Conservation (phyloP, 306 rosid species). For the Notholithocarpus densiflorus region DNA sequence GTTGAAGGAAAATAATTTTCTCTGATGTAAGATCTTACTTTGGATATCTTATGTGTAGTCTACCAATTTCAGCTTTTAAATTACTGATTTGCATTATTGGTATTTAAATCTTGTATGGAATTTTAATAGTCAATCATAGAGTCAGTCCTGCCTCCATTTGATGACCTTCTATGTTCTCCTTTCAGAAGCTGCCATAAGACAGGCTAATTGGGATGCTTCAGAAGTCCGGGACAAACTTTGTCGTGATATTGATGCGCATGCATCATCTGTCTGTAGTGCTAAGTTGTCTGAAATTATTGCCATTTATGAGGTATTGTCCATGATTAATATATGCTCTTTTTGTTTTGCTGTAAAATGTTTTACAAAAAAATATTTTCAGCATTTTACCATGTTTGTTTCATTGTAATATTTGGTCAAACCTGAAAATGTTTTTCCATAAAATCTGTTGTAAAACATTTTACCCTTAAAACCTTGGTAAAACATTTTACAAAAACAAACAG, state of each 20-base stretch:
- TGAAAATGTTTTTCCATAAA: no score
- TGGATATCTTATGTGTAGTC: slow-evolving; percentile 1
- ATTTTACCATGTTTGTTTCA: no score
- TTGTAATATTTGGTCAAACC: no score
- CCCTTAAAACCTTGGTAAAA: no score
- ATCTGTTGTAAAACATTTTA: no score
- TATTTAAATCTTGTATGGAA: background rate
- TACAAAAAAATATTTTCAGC: no score
- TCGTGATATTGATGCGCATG: slow-evolving; percentile 70
- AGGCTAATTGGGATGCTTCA: slow-evolving; percentile 68
- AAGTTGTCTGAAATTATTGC: slow-evolving; percentile 47
- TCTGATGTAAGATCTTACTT: slow-evolving; percentile 8
- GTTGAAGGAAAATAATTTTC: slow-evolving; percentile 8
- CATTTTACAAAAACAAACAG: no score
- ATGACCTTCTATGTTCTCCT: slow-evolving; percentile 9
- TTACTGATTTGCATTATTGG: background rate
- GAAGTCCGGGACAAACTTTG: slow-evolving; percentile 61
- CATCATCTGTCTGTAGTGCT: slow-evolving; percentile 46
- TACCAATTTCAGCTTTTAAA: background rate
- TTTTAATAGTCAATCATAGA: background rate
- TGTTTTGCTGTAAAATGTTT: no score
- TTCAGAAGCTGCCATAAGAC: slow-evolving; percentile 63
- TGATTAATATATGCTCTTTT: background rate
- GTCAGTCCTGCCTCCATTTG: background rate
- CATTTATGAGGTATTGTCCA: slow-evolving; percentile 53